A percentile compares a stretch with the other conserved stretches of the same genome.
Evolutionary conservation across 2,329 filamentous ascomycete genomes (phyloP).

Genomic region (Chaetoscypha palmicola): DNA sequence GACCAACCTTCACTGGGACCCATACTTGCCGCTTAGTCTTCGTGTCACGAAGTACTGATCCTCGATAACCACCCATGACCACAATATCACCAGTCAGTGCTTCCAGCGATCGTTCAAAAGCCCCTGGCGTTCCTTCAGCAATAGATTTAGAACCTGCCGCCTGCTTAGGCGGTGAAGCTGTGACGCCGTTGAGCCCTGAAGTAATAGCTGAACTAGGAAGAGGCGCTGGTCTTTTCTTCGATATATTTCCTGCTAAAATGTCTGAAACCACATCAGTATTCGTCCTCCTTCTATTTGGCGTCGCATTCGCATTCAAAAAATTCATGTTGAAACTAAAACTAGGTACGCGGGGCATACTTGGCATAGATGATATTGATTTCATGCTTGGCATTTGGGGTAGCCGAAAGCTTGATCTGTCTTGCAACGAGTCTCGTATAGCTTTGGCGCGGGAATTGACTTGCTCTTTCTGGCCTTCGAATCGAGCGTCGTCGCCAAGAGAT

Average conservation of each 20-base stretch:
- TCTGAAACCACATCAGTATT: constrained; percentile 26
- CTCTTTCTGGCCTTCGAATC: constrained; percentile 72
- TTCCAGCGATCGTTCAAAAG: constrained; percentile 49
- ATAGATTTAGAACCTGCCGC: constrained; percentile 11
- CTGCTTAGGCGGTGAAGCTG: constrained; percentile 15
- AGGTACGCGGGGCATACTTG: constrained; percentile 36
- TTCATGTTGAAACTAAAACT: constrained; percentile 35
- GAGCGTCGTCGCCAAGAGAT: constrained; percentile 74
- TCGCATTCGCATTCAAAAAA: constrained; percentile 24
- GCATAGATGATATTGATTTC: constrained; percentile 26
- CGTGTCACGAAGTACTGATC: constrained; percentile 80
- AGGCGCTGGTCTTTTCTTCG: constrained; percentile 17
- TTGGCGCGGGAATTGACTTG: constrained; percentile 86
- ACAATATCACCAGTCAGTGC: constrained; percentile 77
- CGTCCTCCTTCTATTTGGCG: constrained; percentile 21
- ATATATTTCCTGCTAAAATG: constrained; percentile 20
- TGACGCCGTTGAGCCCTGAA: constrained; percentile 15
- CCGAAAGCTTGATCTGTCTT: constrained; percentile 72
- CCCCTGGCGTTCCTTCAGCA: constrained; percentile 38
- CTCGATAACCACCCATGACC: constrained; percentile 82
- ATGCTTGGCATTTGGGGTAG: constrained; percentile 53
- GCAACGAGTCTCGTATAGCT: constrained; percentile 80
- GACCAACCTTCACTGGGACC: constrained; percentile 87
- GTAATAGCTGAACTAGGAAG: constrained; percentile 14
- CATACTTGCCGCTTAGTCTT: constrained; percentile 81